Evolutionary conservation across 208 protist species (phyloP), one percentile per base, ranked within the genome.

Genomic region (Leptomonas seymouri): DNA sequence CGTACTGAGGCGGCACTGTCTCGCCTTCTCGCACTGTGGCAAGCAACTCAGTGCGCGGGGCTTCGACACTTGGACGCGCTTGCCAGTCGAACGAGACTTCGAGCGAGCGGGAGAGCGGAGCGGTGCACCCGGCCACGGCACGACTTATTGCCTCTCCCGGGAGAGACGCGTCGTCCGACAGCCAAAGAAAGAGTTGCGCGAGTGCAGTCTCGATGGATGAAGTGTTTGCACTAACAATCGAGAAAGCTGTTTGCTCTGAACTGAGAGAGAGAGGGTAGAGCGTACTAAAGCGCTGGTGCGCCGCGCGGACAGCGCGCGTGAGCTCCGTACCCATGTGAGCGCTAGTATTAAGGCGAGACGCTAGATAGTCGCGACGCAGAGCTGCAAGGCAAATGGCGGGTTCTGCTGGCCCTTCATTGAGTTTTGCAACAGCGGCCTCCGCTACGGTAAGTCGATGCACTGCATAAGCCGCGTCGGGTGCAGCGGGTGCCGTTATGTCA

Each of bases 171-270:
- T 57, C 51, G 31, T 63, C 23, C 15, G 64, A 42, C 16, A 77
- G 18, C 71, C 71, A 71, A 42, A 77, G 46, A 15, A 77, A 51
- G 18, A 77, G 58, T 0, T 36, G 39, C 2, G 71, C 71, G 12
- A 77, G 39, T 16, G 36, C 36, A 0, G 3, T 56, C 18, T 77
- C 71, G 11, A 45, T 71, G 7, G 64, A 31, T 30, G 55, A 34
- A 27, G 1, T n/a, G 39, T 62, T 50, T 4, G 0, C 31, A 25
- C 14, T 39, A 14, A 28, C 25, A 41, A 34, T 42, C 18, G 46
- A 27, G 15, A 1, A n/a, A 16, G 20, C 61, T 0, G 34, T 30
- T 7, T 30, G 18, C 3, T 5, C 6, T 5, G 16, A 11, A 16
- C 71, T 50, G 51, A 58, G 21, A 27, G 12, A 28, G 30, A 70